Percentiles rank a stretch among this genome's conserved stretches.
Evolutionary conservation across 768 basidiomycete species (phyloP).

Genomic region (Pleurotus ostreatus): DNA sequence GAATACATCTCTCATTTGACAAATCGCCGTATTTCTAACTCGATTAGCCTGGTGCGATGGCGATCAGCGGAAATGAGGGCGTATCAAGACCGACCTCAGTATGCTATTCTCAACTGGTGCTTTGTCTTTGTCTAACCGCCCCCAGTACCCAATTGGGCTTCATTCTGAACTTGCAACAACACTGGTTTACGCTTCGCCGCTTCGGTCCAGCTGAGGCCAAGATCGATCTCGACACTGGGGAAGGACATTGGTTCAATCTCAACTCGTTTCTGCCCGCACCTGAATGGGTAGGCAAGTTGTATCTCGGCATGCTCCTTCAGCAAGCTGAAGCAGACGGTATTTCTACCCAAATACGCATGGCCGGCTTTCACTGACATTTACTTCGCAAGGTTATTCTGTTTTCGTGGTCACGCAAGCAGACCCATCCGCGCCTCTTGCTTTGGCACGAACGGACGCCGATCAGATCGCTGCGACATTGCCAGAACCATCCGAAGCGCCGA

Average conservation of each 20-base stretch:
- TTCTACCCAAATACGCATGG: not conserved
- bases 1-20: conserved; percentile 16
- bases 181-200: conserved; percentile 86
- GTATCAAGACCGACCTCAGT: conserved; percentile 79
- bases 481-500: conserved; percentile 32
- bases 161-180: conserved; percentile 80
- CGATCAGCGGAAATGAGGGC: conserved; percentile 76
- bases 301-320: conserved; percentile 81
- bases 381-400: conserved; percentile 64
- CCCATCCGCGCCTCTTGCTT: conserved; percentile 43
- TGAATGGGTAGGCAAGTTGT: conserved; percentile 80
- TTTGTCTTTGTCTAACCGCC: not conserved
- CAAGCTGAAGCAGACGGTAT: conserved; percentile 84
- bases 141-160: conserved; percentile 78
- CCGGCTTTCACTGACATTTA: not conserved
- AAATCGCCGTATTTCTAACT: conserved; percentile 13
- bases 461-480: conserved; percentile 62
- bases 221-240: conserved; percentile 41
- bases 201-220: conserved; percentile 47
- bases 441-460: conserved; percentile 70
- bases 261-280: conserved; percentile 70
- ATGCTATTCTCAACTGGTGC: conserved; percentile 16
- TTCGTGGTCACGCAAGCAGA: conserved; percentile 72
- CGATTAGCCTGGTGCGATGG: conserved; percentile 73
- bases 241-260: conserved; percentile 85